Conservation (phyloP, 2,329 filamentous ascomycete genomes). For the Talaromyces sp. region DNA sequence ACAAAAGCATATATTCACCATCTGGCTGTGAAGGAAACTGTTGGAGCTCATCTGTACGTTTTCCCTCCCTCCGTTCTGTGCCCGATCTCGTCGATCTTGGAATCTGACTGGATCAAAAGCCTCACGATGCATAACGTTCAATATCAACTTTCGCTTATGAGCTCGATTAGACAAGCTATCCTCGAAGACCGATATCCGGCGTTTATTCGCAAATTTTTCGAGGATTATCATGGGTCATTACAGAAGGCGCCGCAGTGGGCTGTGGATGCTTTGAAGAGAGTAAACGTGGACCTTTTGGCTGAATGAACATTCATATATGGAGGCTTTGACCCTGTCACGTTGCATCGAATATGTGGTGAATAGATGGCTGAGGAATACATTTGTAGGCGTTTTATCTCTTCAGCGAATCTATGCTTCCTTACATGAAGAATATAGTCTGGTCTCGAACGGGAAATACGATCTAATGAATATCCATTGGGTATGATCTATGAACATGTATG, state of each 20-base stretch:
- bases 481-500: conserved; percentile 5
- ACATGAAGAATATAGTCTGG: not conserved
- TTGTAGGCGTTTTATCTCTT: too few species aligned
- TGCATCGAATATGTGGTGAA: not conserved
- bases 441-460: too few species aligned
- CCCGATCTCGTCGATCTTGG: not conserved
- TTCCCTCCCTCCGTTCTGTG: not conserved
- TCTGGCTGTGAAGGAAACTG: conserved; percentile 89
- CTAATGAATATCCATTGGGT: not conserved
- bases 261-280: conserved; percentile 68
- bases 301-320: not conserved
- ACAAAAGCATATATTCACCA: conserved; percentile 90
- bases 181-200: conserved; percentile 74
- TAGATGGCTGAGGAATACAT: too few species aligned
- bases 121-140: conserved; percentile 95
- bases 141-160: conserved; percentile 85
- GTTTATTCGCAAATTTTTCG: conserved; percentile 77
- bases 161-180: conserved; percentile 68
- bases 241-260: conserved; percentile 76
- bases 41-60: conserved; percentile 66
- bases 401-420: not conserved
- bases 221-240: conserved; percentile 63
- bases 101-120: conserved; percentile 42
- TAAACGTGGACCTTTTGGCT: conserved; percentile 70
- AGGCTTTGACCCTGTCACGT: not conserved